A percentile compares a stretch with the other conserved stretches of the same genome.
These are phyloP conservation scores for Leccinum rimulosum DNA, from an alignment of 768 basidiomycete genomes.

Conservation along the genomic window DNA sequence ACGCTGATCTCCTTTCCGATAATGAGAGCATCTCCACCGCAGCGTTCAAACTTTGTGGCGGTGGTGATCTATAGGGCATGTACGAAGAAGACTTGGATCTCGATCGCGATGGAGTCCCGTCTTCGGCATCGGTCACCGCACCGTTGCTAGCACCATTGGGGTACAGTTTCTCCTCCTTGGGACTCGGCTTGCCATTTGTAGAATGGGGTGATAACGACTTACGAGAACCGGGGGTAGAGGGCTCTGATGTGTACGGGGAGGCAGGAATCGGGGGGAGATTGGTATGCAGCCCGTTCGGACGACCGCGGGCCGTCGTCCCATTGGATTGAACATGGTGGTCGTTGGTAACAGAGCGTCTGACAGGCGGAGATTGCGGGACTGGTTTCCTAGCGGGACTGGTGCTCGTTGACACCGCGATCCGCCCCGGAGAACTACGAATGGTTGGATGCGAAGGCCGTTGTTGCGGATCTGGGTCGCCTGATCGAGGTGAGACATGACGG, in stretches of 20 bases:
- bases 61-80: constrained; percentile 51
- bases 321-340: constrained; percentile 28
- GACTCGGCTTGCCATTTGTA: constrained; percentile 32
- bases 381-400: constrained; percentile 28
- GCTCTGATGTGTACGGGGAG: constrained; percentile 65
- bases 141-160: constrained; percentile 26
- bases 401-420: constrained; percentile 21
- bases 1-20: constrained; percentile 29
- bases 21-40: constrained; percentile 61
- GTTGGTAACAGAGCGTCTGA: constrained; percentile 34
- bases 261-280: constrained; percentile 64
- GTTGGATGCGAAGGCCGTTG: constrained; percentile 34
- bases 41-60: constrained; percentile 69
- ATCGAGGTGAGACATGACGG: constrained; percentile 32
- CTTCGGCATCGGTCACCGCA: constrained; percentile 28
- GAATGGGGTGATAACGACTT: constrained; percentile 38
- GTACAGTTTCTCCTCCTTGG: constrained; percentile 35
- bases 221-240: constrained; percentile 54
- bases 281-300: constrained; percentile 31
- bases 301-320: constrained; percentile 27
- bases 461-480: constrained; percentile 24
- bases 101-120: constrained; percentile 44
- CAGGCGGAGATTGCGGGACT: constrained; percentile 21
- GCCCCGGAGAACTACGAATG: constrained; percentile 33
- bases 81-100: constrained; percentile 55